Evolutionary conservation across 2,329 filamentous ascomycete species (phyloP).

Genomic region (Verticillium longisporum): DNA sequence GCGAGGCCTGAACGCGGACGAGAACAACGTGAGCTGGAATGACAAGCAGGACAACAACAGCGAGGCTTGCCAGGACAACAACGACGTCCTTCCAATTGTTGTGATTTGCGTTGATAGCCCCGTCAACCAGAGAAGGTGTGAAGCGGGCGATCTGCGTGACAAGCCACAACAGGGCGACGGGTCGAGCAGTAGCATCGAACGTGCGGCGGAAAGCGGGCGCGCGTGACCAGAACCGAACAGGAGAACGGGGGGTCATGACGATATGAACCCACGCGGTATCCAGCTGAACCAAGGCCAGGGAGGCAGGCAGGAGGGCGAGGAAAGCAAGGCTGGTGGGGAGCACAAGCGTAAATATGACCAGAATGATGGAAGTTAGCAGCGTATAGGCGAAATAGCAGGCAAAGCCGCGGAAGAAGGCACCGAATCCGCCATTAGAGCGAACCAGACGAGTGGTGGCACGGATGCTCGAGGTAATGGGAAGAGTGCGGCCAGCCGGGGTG

Average conservation of each 20-base stretch:
- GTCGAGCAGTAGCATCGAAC: slow-evolving; percentile 62
- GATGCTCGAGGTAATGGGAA: slow-evolving; percentile 42
- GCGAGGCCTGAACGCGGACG: slow-evolving; percentile 77
- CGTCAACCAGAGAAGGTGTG: slow-evolving; percentile 32
- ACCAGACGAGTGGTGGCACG: slow-evolving; percentile 49
- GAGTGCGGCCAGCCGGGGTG: slow-evolving; percentile 17
- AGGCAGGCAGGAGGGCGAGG: slow-evolving; percentile 48
- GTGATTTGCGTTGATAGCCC: slow-evolving; percentile 23
- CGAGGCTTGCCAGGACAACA: slow-evolving; percentile 37
- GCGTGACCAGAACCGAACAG: slow-evolving; percentile 59
- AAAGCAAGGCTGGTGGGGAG: slow-evolving; percentile 37
- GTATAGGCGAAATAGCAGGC: slow-evolving; percentile 36
- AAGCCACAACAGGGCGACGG: slow-evolving; percentile 57
- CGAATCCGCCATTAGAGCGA: slow-evolving; percentile 54
- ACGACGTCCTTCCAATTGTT: slow-evolving; percentile 34
- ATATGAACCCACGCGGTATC: slow-evolving; percentile 75
- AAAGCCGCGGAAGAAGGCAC: slow-evolving; percentile 64
- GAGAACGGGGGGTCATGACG: slow-evolving; percentile 65
- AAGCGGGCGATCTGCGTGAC: slow-evolving; percentile 42
- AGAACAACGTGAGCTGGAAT: slow-evolving; percentile 73
- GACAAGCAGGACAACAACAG: slow-evolving; percentile 55
- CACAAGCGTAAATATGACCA: slow-evolving; percentile 34
- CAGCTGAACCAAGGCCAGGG: slow-evolving; percentile 54
- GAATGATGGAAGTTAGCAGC: slow-evolving; percentile 26
- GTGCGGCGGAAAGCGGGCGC: slow-evolving; percentile 58